Conservation (phyloP, 345 rosid genomes). For the Excoecaria cochinchinensis region DNA sequence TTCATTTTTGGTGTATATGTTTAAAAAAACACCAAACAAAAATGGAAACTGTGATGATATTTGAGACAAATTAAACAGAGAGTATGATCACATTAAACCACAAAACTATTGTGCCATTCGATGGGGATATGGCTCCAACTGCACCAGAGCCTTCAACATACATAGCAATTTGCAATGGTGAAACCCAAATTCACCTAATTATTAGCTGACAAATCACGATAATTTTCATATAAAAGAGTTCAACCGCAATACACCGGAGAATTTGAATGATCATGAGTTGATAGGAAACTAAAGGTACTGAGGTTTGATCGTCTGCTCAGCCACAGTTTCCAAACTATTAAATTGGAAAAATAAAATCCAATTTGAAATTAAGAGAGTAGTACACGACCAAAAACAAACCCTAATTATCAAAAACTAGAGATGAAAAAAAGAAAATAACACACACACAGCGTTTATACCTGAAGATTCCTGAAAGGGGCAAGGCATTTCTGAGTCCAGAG, state of each 20-base stretch:
- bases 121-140: background rate
- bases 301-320: background rate
- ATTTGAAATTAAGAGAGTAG: background rate
- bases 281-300: background rate
- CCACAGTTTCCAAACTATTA: background rate
- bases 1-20: background rate
- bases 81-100: background rate
- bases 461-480: constrained; percentile 62
- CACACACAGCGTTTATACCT: constrained; percentile 30
- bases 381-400: background rate
- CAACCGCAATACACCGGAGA: background rate
- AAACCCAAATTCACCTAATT: background rate
- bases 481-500: constrained; percentile 42
- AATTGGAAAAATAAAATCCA: background rate
- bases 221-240: background rate
- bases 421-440: background rate
- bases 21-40: background rate
- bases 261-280: background rate
- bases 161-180: background rate
- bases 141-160: background rate
- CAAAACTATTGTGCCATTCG: background rate
- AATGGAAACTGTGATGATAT: background rate
- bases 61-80: background rate
- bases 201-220: background rate
- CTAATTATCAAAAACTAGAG: background rate